Conservation (phyloP, 768 basidiomycete species). For the Kwoniella newhampshirensis region DNA sequence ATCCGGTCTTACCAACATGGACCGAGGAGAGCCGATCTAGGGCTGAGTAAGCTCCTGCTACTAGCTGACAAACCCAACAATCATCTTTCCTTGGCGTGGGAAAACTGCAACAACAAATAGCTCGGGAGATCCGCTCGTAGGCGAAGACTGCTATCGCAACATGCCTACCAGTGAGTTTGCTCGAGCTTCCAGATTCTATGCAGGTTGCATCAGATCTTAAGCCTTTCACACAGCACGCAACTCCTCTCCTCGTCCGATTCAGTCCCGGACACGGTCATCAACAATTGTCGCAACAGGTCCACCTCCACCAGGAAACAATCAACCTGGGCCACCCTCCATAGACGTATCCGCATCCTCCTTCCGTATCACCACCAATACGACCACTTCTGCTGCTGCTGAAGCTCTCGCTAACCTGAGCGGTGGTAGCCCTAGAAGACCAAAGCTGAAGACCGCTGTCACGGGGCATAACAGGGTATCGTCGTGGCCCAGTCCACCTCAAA, state of each 20-base stretch:
- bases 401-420: constrained; percentile 20
- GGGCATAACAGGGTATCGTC: constrained; percentile 26
- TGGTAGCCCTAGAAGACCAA: constrained; percentile 8
- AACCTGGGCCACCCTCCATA: constrained; percentile 21
- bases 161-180: too few species aligned
- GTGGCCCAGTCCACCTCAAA: constrained; percentile 25
- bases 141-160: too few species aligned
- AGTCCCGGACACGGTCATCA: constrained; percentile 27
- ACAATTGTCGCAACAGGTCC: constrained; percentile 30
- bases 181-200: too few species aligned
- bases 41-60: too few species aligned
- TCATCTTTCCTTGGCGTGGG: too few species aligned
- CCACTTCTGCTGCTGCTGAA: constrained; percentile 19
- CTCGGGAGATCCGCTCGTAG: too few species aligned
- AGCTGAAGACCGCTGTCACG: constrained; percentile 1
- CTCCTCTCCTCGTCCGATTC: constrained; percentile 14
- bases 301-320: constrained; percentile 9
- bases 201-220: too few species aligned
- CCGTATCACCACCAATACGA: constrained; percentile 19
- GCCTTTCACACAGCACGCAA: background rate
- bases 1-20: too few species aligned
- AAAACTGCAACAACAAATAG: too few species aligned
- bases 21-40: too few species aligned
- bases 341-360: constrained; percentile 28
- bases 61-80: too few species aligned